Evolutionary conservation across 2,329 filamentous ascomycete species (phyloP), one percentile per base, ranked within the genome.

Genomic region (Cercospora berteroae): DNA sequence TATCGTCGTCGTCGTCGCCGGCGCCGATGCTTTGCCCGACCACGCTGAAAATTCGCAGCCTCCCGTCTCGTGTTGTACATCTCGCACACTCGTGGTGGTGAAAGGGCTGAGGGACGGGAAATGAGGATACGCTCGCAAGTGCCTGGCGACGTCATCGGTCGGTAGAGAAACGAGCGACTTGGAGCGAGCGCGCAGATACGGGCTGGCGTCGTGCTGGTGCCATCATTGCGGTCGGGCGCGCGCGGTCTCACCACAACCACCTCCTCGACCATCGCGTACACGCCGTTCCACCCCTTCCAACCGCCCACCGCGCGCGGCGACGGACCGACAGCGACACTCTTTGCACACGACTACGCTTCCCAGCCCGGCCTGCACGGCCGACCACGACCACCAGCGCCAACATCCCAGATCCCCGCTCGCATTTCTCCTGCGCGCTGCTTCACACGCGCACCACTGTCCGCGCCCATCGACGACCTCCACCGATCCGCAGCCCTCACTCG

Each of bases 261-360:
- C 57, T 44, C n/a, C 33, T 13, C 9, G 10, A 8, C 25, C 55
- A 29, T n/a, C 18, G 16, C 56, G 57, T 23, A n/a, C 25, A 57
- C 57, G 31, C 20, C 31, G 20, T 36, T 60, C 25, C 29, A 59
- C 57, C n/a, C 31, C 31, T 36, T 57, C 23, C 25, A n/a, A 10
- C 27, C 1, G n/a, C 12, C 27, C 56, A 33, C 20, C 56, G 56
- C 56, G 36, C 56, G 31, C 18, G 23, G 31, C 36, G 3, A 18
- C 31, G 31, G 31, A 20, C 31, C 31, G 29, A 33, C 31, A 42
- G 39, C 57, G 52, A 57, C 25, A 29, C 44, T 50, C 44, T 23
- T 50, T 52, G 48, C 55, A 58, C 55, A 58, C 55, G 55, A 58
- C 55, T 44, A 42, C 57, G 31, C 18, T 61, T 61, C 59, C 59